Evolutionary conservation across 768 basidiomycete species (phyloP), one percentile per base, ranked within the genome.

Genomic region (Rhodosporidiobolus odoratus): DNA sequence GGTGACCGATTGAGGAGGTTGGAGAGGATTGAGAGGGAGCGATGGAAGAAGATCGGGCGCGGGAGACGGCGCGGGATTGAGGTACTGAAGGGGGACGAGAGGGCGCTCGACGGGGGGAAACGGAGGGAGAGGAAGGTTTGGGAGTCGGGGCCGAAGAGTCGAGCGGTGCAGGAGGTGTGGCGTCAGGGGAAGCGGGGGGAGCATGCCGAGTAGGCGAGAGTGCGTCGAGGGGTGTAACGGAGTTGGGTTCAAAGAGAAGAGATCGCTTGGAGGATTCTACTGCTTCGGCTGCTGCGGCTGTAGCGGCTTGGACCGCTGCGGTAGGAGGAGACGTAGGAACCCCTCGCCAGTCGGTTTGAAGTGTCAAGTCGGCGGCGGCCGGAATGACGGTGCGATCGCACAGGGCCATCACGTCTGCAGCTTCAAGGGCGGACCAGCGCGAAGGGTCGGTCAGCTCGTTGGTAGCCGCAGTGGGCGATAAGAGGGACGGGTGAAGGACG

Each of bases 371-470:
- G 16, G 52, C 52, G 15, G 4, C 27, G 27, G 86, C 81, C 73
- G 87, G 86, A 53, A 91, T 83, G 84, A 89, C 86, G 57, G 82
- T 83, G 34, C 87, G 86, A 76, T 89, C 88, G 75, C 84, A 87
- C 15, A 84, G 82, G 56, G 91, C 87, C 45, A 84, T 82, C 25
- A 86, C 81, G 58, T 86, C 81, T 64, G 84, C 83, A 76, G 87
- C 86, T 54, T 84, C 79, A 45, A 78, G 72, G 54, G 74, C 82
- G 19, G 83, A 80, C 91, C 90, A 94, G 65, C 87, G 84, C 76
- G 86, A 83, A 17, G 83, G 82, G 75, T 86, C 83, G 13, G 83
- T 82, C 23, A 92, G 81, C 73, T 94, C 92, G 9, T n/a, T 5
- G 52, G 52, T 15, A 10, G 27, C 27, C 63, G 86, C 85, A 71